phyloP scores from a whole-genome alignment of 1,284 basidiomycete genomes.

The Malassezia restricta region DNA sequence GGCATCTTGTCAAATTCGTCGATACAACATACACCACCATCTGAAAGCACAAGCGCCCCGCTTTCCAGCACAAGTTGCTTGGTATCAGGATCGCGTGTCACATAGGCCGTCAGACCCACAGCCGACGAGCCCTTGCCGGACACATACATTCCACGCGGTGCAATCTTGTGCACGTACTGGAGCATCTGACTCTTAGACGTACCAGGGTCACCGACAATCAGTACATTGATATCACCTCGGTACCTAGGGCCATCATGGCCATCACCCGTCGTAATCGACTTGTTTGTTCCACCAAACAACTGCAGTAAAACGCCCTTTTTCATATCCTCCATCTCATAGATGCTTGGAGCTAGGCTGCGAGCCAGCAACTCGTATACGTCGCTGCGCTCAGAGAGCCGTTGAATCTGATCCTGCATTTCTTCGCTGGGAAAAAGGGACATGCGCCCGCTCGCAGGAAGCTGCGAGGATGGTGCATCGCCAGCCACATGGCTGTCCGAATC shows the following conservation, averaged over 20 bases:
- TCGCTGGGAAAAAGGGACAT: slow-evolving; percentile 17
- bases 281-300: slow-evolving; percentile 94
- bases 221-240: slow-evolving; percentile 91
- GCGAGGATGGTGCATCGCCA: slow-evolving; percentile 10
- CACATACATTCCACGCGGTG: slow-evolving; percentile 70
- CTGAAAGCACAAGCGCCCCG: slow-evolving; percentile 88
- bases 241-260: slow-evolving; percentile 90
- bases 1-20: slow-evolving; percentile 99
- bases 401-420: slow-evolving; percentile 55
- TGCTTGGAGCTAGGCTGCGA: slow-evolving; percentile 76
- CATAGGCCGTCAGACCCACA: slow-evolving; percentile 93
- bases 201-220: slow-evolving; percentile 94
- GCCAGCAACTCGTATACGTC: slow-evolving; percentile 82
- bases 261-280: slow-evolving; percentile 79
- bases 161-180: slow-evolving; percentile 92
- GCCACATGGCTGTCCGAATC: slow-evolving; percentile 17
- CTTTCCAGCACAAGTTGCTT: slow-evolving; percentile 95
- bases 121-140: slow-evolving; percentile 96
- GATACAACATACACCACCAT: slow-evolving; percentile 96
- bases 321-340: slow-evolving; percentile 97
- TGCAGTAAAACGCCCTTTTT: slow-evolving; percentile 95
- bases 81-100: slow-evolving; percentile 91
- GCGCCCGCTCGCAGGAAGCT: slow-evolving; percentile 17
- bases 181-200: slow-evolving; percentile 86
- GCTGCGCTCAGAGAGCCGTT: slow-evolving; percentile 59